Base-by-base conservation (phyloP, 306 rosid genomes). In the Parietaria judaica region DNA sequence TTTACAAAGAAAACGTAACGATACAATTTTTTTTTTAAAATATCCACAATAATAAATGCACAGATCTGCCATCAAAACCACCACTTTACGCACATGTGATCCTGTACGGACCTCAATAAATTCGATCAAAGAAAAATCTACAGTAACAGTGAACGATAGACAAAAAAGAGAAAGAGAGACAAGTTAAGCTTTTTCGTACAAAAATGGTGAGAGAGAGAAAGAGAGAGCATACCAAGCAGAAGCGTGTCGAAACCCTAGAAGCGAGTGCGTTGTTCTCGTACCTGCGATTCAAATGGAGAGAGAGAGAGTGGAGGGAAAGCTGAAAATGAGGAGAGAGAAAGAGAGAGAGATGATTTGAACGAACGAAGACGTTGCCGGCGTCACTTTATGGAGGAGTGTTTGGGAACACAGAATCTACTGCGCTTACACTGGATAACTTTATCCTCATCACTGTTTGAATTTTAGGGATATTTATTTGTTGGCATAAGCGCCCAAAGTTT, bases 271-370 rank as follows among this genome's bases (percentile, higher is more conserved):
- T 16, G 36, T 39, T 61, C 17, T 45, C 41, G 46, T 43, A 23
- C 50, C 49, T 37, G 62, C 36, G 60, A 55, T 66, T 54, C 54
- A 49, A 59, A 65, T 11, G 63, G 73, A 4, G 71, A 50, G 54
- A 66, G 70, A 38, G 67, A 12, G 78, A 34, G 60, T 68, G 79
- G 88, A 81, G 81, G 90, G 84, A 76, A 81, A 73, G 69, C 62
- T 66, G 75, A 60, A 76, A 68, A 50, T n/a, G 65, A 50, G 44
- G 59, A 41, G 44, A 17, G 51, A 47, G 51, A 45, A 36, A 1
- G 23, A 57, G 6, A 37, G 54, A 71, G 43, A 31, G 48, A 47
- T 3, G 6, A 1, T 38, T 7, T 9, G 31, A 23, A 23, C 31
- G 31, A 23, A 23, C 1, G 31, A 23, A 23, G 5, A 13, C 15